These are phyloP conservation scores for Albugo laibachii DNA, from an alignment of 352 stramenopile genomes.

Conservation along the genomic window DNA sequence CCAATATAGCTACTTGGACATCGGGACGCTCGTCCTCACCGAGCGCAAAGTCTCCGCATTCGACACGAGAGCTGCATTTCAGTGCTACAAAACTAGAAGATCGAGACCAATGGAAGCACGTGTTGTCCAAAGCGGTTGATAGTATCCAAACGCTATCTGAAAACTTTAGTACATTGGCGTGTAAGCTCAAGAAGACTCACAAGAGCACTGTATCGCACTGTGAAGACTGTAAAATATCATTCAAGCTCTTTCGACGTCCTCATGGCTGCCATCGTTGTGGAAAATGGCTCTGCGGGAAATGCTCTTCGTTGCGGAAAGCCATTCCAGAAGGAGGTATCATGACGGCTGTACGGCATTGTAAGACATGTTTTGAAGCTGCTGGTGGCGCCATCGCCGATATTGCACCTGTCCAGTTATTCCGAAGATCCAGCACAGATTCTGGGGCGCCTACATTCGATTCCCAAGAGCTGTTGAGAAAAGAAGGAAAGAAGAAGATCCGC, in stretches of 20 bases:
- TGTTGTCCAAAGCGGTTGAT: conserved; percentile 29
- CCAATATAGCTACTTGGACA: conserved; percentile 10
- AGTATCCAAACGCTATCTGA: conserved; percentile 43
- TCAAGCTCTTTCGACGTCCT: conserved; percentile 67
- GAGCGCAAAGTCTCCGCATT: conserved; percentile 1
- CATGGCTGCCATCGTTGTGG: conserved; percentile 72
- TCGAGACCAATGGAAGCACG: conserved; percentile 57
- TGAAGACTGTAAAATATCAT: conserved; percentile 49
- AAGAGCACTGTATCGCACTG: conserved; percentile 68
- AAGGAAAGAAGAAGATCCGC: too few relatives aligned
- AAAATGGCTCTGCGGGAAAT: conserved; percentile 74
- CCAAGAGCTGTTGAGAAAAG: neutral
- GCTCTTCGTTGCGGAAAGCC: conserved; percentile 49
- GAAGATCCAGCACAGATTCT: neutral
- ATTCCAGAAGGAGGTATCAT: conserved; percentile 67
- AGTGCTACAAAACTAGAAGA: conserved; percentile 74
- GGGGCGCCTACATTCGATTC: neutral
- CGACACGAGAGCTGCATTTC: conserved; percentile 59
- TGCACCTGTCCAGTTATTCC: conserved; percentile 48
- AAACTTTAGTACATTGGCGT: conserved; percentile 37
- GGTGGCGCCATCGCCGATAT: conserved; percentile 40
- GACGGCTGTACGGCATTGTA: conserved; percentile 60
- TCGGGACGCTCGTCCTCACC: too few relatives aligned
- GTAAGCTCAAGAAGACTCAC: conserved; percentile 67
- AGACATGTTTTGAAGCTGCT: conserved; percentile 43